Conservation (phyloP, 805 yeast species). For the Hemisphaericaspora nanyangensis region DNA sequence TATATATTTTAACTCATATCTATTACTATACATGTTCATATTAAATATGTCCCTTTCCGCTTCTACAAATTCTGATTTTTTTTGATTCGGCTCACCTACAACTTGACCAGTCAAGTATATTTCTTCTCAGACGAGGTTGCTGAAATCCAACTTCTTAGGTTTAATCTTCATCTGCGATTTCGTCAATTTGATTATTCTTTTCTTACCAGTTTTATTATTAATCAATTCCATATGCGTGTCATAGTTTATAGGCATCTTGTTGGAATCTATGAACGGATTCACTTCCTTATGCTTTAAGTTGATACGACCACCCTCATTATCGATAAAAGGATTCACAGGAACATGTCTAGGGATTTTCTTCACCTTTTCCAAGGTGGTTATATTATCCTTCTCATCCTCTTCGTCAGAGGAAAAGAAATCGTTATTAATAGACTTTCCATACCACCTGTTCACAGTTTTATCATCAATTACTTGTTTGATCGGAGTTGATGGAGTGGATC, state of each 20-base stretch:
- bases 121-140: background rate
- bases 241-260: conserved; percentile 11
- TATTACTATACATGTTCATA: background rate
- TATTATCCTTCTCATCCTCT: conserved; percentile 11
- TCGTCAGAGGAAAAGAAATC: conserved; percentile 30
- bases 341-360: conserved; percentile 7
- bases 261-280: conserved; percentile 1
- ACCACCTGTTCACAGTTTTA: conserved; percentile 32
- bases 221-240: conserved; percentile 25
- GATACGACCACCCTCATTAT: background rate
- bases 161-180: conserved; percentile 30
- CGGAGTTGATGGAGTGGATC: conserved; percentile 24
- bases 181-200: conserved; percentile 27
- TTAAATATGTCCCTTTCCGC: too few species aligned
- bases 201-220: conserved; percentile 37
- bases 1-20: background rate
- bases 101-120: conserved; percentile 3
- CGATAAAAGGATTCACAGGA: conserved; percentile 22
- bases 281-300: background rate
- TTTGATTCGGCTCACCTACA: too few species aligned
- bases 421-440: conserved; percentile 28
- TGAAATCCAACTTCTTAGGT: conserved; percentile 37
- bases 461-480: conserved; percentile 30
- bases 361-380: conserved; percentile 1
- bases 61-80: too few species aligned